Conservation (phyloP, 768 basidiomycete genomes). For the Calocera viscosa region DNA sequence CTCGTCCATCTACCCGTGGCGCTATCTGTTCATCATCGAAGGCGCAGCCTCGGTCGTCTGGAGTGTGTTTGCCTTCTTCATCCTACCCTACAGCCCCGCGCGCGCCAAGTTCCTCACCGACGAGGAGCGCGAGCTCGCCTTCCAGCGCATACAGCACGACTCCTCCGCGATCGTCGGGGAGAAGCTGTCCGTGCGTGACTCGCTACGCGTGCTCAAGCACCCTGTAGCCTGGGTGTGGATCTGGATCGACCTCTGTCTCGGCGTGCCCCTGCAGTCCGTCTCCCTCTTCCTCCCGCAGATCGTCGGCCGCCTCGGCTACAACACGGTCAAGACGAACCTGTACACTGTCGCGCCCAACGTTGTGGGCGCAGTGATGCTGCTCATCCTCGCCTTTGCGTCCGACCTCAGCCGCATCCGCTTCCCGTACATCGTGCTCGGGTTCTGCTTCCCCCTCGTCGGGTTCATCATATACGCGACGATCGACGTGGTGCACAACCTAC, state of each 20-base stretch:
- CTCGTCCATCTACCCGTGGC: constrained; percentile 37
- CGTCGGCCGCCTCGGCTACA: constrained; percentile 35
- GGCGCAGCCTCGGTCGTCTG: constrained; percentile 28
- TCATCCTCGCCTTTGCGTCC: constrained; percentile 39
- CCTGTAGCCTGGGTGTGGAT: constrained; percentile 12
- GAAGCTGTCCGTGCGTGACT: constrained; percentile 33
- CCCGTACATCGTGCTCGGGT: constrained; percentile 12
- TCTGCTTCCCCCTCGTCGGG: constrained; percentile 17
- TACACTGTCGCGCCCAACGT: constrained; percentile 43
- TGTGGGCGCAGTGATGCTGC: constrained; percentile 36
- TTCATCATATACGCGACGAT: constrained; percentile 33
- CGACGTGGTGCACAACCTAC: constrained; percentile 30
- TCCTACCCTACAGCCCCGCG: constrained; percentile 27
- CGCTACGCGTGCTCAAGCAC: constrained; percentile 17
- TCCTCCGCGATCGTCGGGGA: constrained; percentile 37
- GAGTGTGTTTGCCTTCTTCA: constrained; percentile 37
- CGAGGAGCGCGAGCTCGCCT: no score
- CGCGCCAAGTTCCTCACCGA: no score
- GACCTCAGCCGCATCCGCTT: constrained; percentile 34
- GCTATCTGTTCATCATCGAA: constrained; percentile 43
- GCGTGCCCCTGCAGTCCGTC: constrained; percentile 40
- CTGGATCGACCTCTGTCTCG: constrained; percentile 16
- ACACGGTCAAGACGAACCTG: constrained; percentile 41
- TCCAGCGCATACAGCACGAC: constrained; percentile 34
- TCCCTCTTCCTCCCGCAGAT: constrained; percentile 44